Base-by-base conservation (phyloP, 1,139 yeast species). In the Saccharomyces hybrid region DNA sequence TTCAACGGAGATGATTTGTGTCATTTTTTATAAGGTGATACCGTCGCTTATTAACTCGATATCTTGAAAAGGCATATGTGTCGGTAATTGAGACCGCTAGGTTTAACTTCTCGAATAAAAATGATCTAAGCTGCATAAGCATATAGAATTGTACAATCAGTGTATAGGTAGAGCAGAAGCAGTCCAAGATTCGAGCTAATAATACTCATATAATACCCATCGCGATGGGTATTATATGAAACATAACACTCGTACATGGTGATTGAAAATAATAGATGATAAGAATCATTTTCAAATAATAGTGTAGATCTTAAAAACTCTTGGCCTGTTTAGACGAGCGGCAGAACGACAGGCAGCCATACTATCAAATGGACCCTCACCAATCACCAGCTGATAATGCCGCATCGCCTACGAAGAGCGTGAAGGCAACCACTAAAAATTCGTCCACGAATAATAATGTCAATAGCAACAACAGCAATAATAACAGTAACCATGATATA, bases 401-500 rank as follows among this genome's bases (percentile, higher is more conserved):
- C 42, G 20, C 42, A 9, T 34, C 42, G 20, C 23, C 42, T 7
- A 34, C 42, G 42, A 34, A 34, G 42, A 34, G 42, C 11, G 42
- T 13, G 11, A 16, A 34, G 23, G 20, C 16, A 8, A 16, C 42
- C 42, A 14, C 42, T 16, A 34, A 34, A 16, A 34, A 34, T 16
- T 14, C 20, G 16, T 34, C 42, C 42, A 7, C 42, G 4, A 34
- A 7, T 34, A 34, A 16, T 8, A 34, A 14, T 14, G 42, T 16
- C 20, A 34, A 34, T 14, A 34, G 23, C 30, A 28, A 30, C 32
- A 49, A 20, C 32, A 26, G 48, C 41, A 30, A 23, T 23, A 23
- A 13, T 20, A 20, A 20, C n/a, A 23, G 50, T 25, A 44, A 42
- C 23, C 54, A 51, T 49, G 63, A 58, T n/a, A 56, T 64, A 58